Percentiles rank a stretch among this genome's conserved stretches.
Evolutionary conservation across 2,329 filamentous ascomycete species (phyloP).

Genomic region (Chalara sp.): DNA sequence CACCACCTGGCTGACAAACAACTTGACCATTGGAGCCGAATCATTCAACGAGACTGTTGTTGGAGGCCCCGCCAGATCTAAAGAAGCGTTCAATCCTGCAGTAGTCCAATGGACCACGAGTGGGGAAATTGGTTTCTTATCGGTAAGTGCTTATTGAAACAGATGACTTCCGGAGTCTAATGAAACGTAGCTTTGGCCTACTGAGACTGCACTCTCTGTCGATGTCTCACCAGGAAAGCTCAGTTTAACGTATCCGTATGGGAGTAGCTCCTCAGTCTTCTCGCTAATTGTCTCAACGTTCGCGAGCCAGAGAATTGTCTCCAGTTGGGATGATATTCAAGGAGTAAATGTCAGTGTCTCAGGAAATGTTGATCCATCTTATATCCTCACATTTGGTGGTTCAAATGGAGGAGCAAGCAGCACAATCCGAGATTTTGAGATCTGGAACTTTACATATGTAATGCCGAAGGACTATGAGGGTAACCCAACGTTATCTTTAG

Average conservation of each 20-base stretch:
- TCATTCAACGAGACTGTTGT: slow-evolving; percentile 48
- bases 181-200: slow-evolving; percentile 22
- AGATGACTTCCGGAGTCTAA: slow-evolving; percentile 29
- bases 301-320: slow-evolving; percentile 35
- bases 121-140: too few relatives aligned
- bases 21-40: slow-evolving; percentile 53
- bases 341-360: slow-evolving; percentile 39
- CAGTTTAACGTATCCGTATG: slow-evolving; percentile 46
- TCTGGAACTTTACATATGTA: slow-evolving; percentile 39
- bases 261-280: slow-evolving; percentile 42
- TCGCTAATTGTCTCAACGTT: slow-evolving; percentile 43
- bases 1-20: slow-evolving; percentile 47
- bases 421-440: slow-evolving; percentile 32
- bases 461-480: slow-evolving; percentile 30
- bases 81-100: slow-evolving; percentile 49
- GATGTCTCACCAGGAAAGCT: slow-evolving; percentile 36
- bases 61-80: slow-evolving; percentile 46
- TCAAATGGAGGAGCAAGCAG: background rate
- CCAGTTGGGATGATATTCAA: slow-evolving; percentile 39
- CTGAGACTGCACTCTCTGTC: slow-evolving; percentile 33
- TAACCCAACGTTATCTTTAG: slow-evolving; percentile 14
- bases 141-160: too few relatives aligned
- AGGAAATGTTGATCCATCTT: slow-evolving; percentile 16
- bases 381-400: background rate
- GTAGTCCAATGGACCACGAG: slow-evolving; percentile 51